Evolutionary conservation across 495 filamentous ascomycete species (phyloP), one percentile per base, ranked within the genome.

Genomic region (Lasiosphaeris hirsuta): DNA sequence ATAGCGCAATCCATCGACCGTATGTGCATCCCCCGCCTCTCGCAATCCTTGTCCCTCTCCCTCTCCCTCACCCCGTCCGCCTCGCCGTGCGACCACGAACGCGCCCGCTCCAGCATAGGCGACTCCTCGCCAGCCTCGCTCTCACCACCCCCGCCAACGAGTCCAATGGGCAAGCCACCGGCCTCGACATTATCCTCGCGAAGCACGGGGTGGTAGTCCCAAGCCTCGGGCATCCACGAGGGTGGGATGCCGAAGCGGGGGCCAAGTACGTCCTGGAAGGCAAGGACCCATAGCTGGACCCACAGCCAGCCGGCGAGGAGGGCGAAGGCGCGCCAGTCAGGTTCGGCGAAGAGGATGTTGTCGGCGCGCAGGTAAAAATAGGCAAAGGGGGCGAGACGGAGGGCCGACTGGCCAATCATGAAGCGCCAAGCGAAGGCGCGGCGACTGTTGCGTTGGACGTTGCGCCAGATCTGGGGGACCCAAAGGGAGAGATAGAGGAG

Each of bases 171-270:
- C 63, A 96, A 67, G 10, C 83, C 86, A 45, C 87, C 86, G 3
- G 80, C 82, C 72, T 96, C 92, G 41, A 89, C 67, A 57, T 89
- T 85, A 43, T 91, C 89, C 69, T 96, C 90, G n/a, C 89, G 84
- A 14, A 98, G 74, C 3, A 95, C 79, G 0, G 91, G 92, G 68
- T 98, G 94, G 59, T 98, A 98, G 63, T 98, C 94, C 77, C 94
- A 98, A 4, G 90, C 94, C 47, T 79, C 78, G 3, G 88, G 88
- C 45, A 88, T 83, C 89, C 89, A 95, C 47, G 80, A 77, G 18
- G 79, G 78, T 0, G 78, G 78, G 2, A 83, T 63, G 30, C 81
- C 76, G 54, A 92, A 90, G 42, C 94, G 73, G 0, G 92, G 90
- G 0, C 93, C 94, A n/a, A 96, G 73, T 15, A 96, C 76, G 57